Evolutionary conservation across 371 early-diverging fungal species (phyloP), one percentile per base, ranked within the genome.

Genomic region (Syncephalis fuscata): DNA sequence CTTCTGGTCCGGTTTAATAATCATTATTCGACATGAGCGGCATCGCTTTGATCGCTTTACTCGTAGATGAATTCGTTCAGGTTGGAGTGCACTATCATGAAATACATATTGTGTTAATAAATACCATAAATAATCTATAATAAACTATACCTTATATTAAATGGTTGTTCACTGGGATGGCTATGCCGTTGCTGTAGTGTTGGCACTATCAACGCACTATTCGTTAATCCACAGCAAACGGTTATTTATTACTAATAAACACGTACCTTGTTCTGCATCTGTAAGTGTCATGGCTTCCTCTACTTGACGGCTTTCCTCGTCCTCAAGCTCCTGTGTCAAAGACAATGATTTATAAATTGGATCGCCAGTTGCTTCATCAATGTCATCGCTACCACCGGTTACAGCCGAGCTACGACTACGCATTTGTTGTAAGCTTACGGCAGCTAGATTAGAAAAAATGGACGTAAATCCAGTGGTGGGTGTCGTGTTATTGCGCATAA

Each of bases 1-100:
- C 54, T 90, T 91, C 56, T 80, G 81, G 46, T 92, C 92, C 0
- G 92, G 92, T 57, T 88, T 89, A 52, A 88, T 80, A 19, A 94
- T 60, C 26, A 89, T 80, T 50, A 88, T 85, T 20, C 85, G 78
- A 62, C 94, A 94, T 3, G 70, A 62, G 17, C 85, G 73, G 55
- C 94, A 94, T 39, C 89, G 75, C 46, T 85, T 85, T 1, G 86
- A 69, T 37, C 80, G 74, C 57, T 90, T 90, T 51, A 85, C 85
- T 17, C 85, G 73, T 24, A 94, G 67, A 50, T 82, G 85, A 39
- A 89, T 77, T 16, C 91, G 78, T 55, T 83, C 83, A n/a, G 92
- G 92, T 24, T 68, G 68, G 16, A 78, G 61, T n/a, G 71, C 58
- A 19, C 67, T 68, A 48, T 24, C 17, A 17, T 24, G 24, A 44